A percentile compares a stretch with the other conserved stretches of the same genome.
Evolutionary conservation across 2,329 filamentous ascomycete species (phyloP).

Genomic region (Pseudocercospora fijiensis): DNA sequence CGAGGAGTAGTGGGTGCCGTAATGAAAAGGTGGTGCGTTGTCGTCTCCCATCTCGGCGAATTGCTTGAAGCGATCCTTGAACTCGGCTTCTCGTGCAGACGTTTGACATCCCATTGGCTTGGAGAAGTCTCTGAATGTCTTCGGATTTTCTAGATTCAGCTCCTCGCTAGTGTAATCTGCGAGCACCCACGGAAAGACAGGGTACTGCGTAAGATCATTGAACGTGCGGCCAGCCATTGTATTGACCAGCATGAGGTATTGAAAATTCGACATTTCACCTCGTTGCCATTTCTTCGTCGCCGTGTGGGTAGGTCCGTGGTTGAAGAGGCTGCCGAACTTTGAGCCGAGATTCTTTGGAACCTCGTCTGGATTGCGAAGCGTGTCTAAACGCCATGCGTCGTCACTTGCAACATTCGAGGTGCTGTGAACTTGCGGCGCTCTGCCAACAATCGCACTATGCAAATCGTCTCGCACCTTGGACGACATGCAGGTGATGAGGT

Average conservation of each 20-base stretch:
- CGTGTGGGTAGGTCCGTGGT: conserved; percentile 75
- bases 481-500: conserved; percentile 81
- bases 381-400: conserved; percentile 88
- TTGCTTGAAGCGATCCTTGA: conserved; percentile 78
- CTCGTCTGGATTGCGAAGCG: conserved; percentile 67
- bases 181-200: conserved; percentile 95
- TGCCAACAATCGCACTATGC: conserved; percentile 69
- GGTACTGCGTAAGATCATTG: conserved; percentile 97
- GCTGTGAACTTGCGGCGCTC: conserved; percentile 70
- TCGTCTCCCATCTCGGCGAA: conserved; percentile 86
- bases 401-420: conserved; percentile 68
- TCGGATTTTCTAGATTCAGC: conserved; percentile 79
- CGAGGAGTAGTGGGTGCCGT: conserved; percentile 97
- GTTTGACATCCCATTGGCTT: conserved; percentile 97
- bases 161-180: conserved; percentile 95
- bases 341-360: conserved; percentile 70
- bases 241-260: conserved; percentile 98
- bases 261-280: conserved; percentile 96
- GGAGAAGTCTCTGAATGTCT: conserved; percentile 83
- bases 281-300: conserved; percentile 86
- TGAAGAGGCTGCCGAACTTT: conserved; percentile 90
- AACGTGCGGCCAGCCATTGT: conserved; percentile 96
- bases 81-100: conserved; percentile 70
- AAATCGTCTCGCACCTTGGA: conserved; percentile 74
- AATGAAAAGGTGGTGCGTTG: conserved; percentile 80